phyloP scores from a whole-genome alignment of 1,284 basidiomycete genomes.

The Erythrobasidium hasegawianum region DNA sequence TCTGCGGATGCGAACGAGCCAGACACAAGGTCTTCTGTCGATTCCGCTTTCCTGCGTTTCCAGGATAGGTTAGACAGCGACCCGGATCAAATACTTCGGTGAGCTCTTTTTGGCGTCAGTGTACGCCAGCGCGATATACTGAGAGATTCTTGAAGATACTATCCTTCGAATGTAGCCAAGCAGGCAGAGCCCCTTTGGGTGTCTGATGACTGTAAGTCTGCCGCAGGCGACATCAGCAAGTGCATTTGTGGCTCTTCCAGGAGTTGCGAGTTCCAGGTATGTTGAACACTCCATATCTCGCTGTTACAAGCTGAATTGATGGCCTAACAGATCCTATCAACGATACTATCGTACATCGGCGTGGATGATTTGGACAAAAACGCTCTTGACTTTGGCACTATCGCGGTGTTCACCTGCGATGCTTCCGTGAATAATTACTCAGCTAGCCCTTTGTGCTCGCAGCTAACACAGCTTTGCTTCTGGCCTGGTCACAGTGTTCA shows the following conservation, averaged over 20 bases:
- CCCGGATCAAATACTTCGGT: slow-evolving; percentile 34
- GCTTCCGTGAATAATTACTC: slow-evolving; percentile 8
- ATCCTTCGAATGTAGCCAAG: slow-evolving; percentile 11
- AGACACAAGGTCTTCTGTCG: slow-evolving; percentile 29
- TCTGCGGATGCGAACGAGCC: slow-evolving; percentile 27
- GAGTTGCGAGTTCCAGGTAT: slow-evolving; percentile 27
- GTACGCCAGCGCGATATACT: too few relatives aligned
- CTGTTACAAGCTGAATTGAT: background rate
- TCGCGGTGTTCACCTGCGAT: slow-evolving; percentile 29
- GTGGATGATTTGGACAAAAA: slow-evolving; percentile 32
- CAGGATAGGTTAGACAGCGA: slow-evolving; percentile 28
- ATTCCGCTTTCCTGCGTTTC: slow-evolving; percentile 30
- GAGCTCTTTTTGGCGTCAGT: background rate
- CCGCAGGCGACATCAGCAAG: background rate
- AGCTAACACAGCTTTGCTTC: background rate
- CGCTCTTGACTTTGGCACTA: slow-evolving; percentile 33
- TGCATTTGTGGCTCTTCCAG: slow-evolving; percentile 20
- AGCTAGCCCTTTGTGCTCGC: background rate
- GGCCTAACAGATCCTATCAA: slow-evolving; percentile 16
- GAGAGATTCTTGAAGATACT: slow-evolving; percentile 13
- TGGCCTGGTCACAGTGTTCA: background rate
- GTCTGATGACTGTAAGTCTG: slow-evolving; percentile 19
- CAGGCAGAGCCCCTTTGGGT: slow-evolving; percentile 24
- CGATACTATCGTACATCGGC: slow-evolving; percentile 27
- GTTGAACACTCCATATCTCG: background rate